Evolutionary conservation across 768 basidiomycete genomes (phyloP).

Genomic region (Suillus decipiens): DNA sequence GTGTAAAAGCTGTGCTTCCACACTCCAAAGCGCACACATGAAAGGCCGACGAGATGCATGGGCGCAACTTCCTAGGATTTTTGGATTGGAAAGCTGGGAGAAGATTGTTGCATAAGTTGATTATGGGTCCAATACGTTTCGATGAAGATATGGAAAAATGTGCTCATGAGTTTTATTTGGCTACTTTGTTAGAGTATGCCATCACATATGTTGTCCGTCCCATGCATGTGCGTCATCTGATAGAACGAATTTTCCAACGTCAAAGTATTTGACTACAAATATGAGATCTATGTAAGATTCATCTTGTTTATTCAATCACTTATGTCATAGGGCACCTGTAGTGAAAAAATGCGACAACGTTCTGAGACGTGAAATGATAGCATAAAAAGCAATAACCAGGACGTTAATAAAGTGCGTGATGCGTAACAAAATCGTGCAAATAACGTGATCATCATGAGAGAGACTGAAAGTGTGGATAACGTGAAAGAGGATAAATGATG

Average conservation of each 20-base stretch:
- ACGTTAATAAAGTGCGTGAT: conserved; percentile 1
- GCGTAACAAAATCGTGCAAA: conserved; percentile 5
- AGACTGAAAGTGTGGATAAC: conserved; percentile 1
- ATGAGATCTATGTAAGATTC: too few species aligned
- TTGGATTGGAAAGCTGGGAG: conserved; percentile 2
- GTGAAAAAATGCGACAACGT: not conserved
- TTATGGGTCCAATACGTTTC: not conserved
- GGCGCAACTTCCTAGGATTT: not conserved
- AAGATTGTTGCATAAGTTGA: not conserved
- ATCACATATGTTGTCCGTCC: not conserved
- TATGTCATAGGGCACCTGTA: not conserved
- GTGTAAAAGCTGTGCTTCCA: not conserved
- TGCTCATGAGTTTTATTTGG: not conserved
- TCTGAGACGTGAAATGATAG: not conserved
- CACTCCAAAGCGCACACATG: not conserved
- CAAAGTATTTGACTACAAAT: not conserved
- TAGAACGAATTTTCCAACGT: not conserved
- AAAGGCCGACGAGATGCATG: not conserved
- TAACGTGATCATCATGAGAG: conserved; percentile 3
- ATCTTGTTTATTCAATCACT: not conserved
- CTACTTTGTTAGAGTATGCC: not conserved
- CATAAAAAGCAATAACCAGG: conserved; percentile 2
- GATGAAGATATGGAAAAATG: not conserved
- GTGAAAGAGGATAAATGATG: conserved; percentile 18
- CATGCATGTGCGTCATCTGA: too few species aligned